Base-by-base conservation (phyloP, 2,329 filamentous ascomycete genomes). In the Arthroderma sp. region DNA sequence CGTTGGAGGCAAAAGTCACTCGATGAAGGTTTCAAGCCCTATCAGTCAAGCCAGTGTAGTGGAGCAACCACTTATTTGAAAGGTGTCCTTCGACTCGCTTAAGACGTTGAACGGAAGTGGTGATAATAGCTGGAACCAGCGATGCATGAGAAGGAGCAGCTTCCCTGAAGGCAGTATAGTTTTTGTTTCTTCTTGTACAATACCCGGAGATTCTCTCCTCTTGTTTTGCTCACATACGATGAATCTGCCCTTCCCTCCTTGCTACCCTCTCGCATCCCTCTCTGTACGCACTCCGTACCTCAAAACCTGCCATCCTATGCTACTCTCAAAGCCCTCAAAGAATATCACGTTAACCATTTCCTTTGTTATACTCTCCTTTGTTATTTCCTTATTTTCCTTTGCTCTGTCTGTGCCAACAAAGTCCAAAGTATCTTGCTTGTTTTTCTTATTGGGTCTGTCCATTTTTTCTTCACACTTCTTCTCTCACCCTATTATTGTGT, bases 241-340 rank as follows among this genome's bases (percentile, higher is more conserved):
- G 15, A 22, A 22, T 22, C 15, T 22, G 15, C 15, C 15, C 15
- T 22, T 22, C 15, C 15, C 15, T 22, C 15, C 15, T 22, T 22
- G 15, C 15, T 22, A 22, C 15, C 32, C 32, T 9, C 32, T 11
- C 8, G 32, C 32, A 34, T 34, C 32, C 11, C 11, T 34, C 11
- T 45, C 49, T 51, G 43, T 46, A 48, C 45, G 51, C 48, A 46
- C 46, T 46, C 47, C 45, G 47, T 50, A 41, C 49, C 48, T 40
- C 42, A 42, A 22, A 22, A 22, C 37, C 30, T 46, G 36, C 34
- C 32, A 9, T 34, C 32, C 8, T 34, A 11, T 34, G 32, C 32
- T 2, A 3, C 44, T 48, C 47, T 48, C 15, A 22, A 22, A 22
- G 15, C 15, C 15, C 15, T 50, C 8, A 29, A 27, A 45, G 49